Conservation (phyloP, 192 early-diverging fungal genomes). For the Diversispora eburnea region DNA sequence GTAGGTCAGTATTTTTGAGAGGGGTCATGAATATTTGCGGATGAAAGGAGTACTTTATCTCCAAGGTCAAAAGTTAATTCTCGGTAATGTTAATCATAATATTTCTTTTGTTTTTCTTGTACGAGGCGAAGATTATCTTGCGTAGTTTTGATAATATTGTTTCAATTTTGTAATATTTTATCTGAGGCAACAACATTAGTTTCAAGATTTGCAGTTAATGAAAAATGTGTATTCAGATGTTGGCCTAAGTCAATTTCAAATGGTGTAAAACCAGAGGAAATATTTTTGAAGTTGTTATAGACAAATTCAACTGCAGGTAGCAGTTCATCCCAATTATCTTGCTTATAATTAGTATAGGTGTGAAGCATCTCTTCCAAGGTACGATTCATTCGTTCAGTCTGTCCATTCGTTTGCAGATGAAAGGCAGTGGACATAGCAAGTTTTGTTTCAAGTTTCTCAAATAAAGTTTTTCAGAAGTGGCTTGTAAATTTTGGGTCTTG, state of each 20-base stretch:
- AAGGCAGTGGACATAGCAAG: conserved; percentile 32
- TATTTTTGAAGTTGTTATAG: conserved; percentile 46
- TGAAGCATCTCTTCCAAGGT: conserved; percentile 32
- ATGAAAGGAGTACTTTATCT: conserved; percentile 31
- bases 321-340: conserved; percentile 45
- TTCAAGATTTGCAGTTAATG: too few relatives aligned
- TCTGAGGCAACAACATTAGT: too few relatives aligned
- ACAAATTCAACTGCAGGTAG: conserved; percentile 46
- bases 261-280: too few relatives aligned
- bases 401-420: conserved; percentile 36
- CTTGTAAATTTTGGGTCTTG: conserved; percentile 42
- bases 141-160: neutral
- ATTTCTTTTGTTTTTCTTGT: conserved; percentile 22
- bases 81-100: neutral
- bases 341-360: conserved; percentile 26
- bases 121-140: neutral
- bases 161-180: too few relatives aligned
- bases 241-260: neutral
- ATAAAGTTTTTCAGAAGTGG: conserved; percentile 38
- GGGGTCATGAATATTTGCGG: conserved; percentile 4
- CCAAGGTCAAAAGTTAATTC: conserved; percentile 5
- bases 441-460: conserved; percentile 33
- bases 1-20: neutral
- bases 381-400: conserved; percentile 29
- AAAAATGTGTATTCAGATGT: neutral